These are phyloP conservation scores for Leptographium wingfieldii DNA, from an alignment of 2,329 filamentous ascomycete genomes.

Conservation along the genomic window DNA sequence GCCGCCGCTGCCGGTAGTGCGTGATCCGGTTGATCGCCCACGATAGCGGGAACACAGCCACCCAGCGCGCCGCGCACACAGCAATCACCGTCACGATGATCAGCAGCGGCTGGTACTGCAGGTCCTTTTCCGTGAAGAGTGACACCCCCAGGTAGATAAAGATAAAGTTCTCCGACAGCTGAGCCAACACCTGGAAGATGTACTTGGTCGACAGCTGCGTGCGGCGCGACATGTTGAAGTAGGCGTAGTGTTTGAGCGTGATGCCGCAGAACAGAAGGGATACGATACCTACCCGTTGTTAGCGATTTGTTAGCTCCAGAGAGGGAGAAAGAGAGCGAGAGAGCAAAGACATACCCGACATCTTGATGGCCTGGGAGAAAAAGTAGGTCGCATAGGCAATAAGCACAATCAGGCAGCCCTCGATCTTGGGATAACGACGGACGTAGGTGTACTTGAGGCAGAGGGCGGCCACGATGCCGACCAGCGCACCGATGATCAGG, in stretches of 20 bases:
- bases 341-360: slow-evolving; percentile 59
- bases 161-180: slow-evolving; percentile 97
- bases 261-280: slow-evolving; percentile 96
- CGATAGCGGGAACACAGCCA: slow-evolving; percentile 88
- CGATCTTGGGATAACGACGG: slow-evolving; percentile 84
- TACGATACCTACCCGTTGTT: slow-evolving; percentile 59
- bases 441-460: slow-evolving; percentile 92
- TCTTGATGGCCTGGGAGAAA: slow-evolving; percentile 87
- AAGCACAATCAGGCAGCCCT: slow-evolving; percentile 86
- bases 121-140: slow-evolving; percentile 77
- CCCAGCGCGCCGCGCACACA: slow-evolving; percentile 85
- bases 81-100: slow-evolving; percentile 87
- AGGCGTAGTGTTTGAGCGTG: slow-evolving; percentile 96
- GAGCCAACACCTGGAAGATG: slow-evolving; percentile 86
- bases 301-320: too few species aligned
- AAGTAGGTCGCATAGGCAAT: slow-evolving; percentile 97
- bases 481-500: slow-evolving; percentile 72
- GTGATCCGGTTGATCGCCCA: slow-evolving; percentile 86
- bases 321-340: slow-evolving; percentile 1
- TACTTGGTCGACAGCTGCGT: slow-evolving; percentile 98
- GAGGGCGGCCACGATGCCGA: slow-evolving; percentile 78
- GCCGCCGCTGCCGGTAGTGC: slow-evolving; percentile 66
- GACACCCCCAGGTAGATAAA: slow-evolving; percentile 97
- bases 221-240: slow-evolving; percentile 98
- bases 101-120: slow-evolving; percentile 87